These are phyloP conservation scores for Fraxinus dipetala DNA, from an alignment of 305 asterid species.

Conservation along the genomic window DNA sequence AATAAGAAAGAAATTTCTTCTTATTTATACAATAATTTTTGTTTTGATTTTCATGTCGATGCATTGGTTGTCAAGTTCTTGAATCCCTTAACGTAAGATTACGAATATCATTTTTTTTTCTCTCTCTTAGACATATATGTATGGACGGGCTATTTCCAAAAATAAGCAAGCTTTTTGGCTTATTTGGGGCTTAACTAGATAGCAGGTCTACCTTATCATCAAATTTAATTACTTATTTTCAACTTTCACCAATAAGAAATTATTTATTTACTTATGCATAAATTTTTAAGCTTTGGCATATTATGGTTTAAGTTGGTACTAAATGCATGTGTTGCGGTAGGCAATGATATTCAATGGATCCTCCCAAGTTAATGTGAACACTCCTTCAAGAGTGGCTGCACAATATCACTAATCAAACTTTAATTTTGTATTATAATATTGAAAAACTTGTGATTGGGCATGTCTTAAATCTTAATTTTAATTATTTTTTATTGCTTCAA, in stretches of 20 bases:
- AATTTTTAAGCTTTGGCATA: not conserved
- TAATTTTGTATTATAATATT: no score
- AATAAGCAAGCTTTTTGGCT: no score
- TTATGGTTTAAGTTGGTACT: not conserved
- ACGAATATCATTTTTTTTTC: no score
- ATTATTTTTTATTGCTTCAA: no score
- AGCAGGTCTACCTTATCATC: not conserved
- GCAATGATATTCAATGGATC: not conserved
- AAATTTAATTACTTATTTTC: not conserved
- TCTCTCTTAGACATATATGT: no score
- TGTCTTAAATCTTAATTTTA: not conserved
- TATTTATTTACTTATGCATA: not conserved
- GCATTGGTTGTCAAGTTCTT: no score
- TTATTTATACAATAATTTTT: no score
- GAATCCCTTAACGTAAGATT: no score
- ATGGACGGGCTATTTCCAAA: no score
- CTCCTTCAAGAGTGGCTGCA: not conserved
- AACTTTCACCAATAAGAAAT: not conserved
- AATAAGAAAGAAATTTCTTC: not conserved
- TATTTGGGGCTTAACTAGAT: no score
- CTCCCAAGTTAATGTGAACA: not conserved
- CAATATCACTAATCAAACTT: not conserved
- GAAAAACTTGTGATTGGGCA: not conserved
- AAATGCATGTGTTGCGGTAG: not conserved
- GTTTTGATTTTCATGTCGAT: not conserved